Base-by-base conservation (phyloP, 2,329 filamentous ascomycete species). In the Paramyrothecium sp. region DNA sequence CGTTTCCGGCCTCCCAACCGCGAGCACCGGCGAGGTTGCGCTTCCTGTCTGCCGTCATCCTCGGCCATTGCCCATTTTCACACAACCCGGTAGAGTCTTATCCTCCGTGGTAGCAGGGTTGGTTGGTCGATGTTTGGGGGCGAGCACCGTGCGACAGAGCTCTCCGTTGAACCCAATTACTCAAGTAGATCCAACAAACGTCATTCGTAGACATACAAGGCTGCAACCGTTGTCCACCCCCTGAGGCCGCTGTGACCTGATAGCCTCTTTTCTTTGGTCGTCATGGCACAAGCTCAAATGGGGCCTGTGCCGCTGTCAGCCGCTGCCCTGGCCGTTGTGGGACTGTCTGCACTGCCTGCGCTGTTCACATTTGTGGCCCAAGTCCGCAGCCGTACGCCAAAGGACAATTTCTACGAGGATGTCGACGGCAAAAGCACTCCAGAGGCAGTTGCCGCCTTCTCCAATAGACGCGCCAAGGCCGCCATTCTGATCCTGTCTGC, bases 371-470 rank as follows among this genome's bases (percentile, higher is more conserved):
- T 75, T 38, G 38, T 71, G 50, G 62, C 63, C 33, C 76, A 78
- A 57, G 58, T 71, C 38, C 72, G 70, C 33, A 64, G 68, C 44
- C 69, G 70, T 22, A 67, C 67, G 4, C 70, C 73, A 10, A 73
- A 73, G 57, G 75, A 81, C 46, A 73, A 80, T 12, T 75, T 79
- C 13, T 92, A 92, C 66, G 76, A 86, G 63, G 90, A 93, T 66
- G 74, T 80, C 60, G 90, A 93, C 72, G 90, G 90, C 52, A 78
- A 81, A 61, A 88, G 87, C 33, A 89, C 86, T 0, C 79, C 83
- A 46, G 85, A 89, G 66, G 85, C 86, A 2, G 69, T 86, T 54
- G 79, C 80, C 21, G 78, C 78, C 44, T 92, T 88, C 67, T 89
- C 88, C 26, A 81, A 84, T 61, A 83, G 76, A 57, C 65, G 79